Evolutionary conservation across 176 grass and related monocot species (phyloP), one percentile per base, ranked within the genome.

Genomic region (Oryza rufipogon): DNA sequence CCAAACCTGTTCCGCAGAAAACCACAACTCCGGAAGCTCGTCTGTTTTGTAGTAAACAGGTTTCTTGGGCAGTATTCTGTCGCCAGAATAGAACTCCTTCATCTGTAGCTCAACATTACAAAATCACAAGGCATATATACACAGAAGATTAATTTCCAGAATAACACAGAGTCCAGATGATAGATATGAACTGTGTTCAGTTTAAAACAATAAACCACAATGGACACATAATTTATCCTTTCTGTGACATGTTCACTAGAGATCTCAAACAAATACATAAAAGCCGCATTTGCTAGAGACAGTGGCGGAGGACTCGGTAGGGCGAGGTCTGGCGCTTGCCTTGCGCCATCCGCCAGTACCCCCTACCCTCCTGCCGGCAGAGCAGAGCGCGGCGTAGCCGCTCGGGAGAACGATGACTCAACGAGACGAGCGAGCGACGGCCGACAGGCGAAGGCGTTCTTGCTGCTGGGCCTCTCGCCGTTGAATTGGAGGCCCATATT

Each of bases 1-100:
- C 96, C 96, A 99, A 73, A 99, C 93, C 61, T 92, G 91, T 79
- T 99, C 91, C 36, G 89, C 86, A 39, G 66, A 48, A 36, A 96
- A 99, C 91, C 96, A 96, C 78, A 96, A 36, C 67, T 94, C 89
- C 2, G 93, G 93, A 49, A 87, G 89, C 80, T 96, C 93, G 30
- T 96, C 88, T 86, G 96, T 99, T 78, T 86, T 89, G 84, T 99
- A 96, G 74, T 99, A 96, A 83, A 89, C 75, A 68, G 93, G 96
- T 77, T 96, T 99, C 89, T 93, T 99, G 41, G 83, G 81, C 66
- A 96, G 81, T 84, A 96, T 90, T 75, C 71, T 90, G 77, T 95
- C 96, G 23, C 82, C 89, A 4, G 83, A 93, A 88, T 95, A 95
- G 60, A 90, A 94, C 12, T 90, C 87, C 77, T 95, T 95, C 93